Evolutionary conservation across 192 early-diverging fungal genomes (phyloP).

Genomic region (Tieghemiomyces parasiticus): DNA sequence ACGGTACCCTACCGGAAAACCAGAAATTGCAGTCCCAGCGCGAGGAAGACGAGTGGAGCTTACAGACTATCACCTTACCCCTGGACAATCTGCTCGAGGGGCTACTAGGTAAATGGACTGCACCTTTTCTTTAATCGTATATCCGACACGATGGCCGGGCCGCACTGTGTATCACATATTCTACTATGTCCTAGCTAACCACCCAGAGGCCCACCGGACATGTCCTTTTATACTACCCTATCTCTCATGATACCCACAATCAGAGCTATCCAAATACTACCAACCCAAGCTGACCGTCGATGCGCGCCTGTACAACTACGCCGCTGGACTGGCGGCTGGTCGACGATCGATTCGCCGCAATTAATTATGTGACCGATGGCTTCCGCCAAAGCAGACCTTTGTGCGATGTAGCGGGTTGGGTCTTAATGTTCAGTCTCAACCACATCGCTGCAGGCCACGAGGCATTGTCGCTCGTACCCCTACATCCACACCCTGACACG

Average conservation of each 20-base stretch:
- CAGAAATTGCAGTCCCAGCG: constrained; percentile 15
- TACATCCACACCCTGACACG: no score
- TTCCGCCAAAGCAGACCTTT: no score
- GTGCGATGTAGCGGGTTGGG: no score
- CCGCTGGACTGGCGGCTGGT: not conserved
- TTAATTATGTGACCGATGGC: no score
- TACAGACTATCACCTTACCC: constrained; percentile 24
- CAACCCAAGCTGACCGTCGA: constrained; percentile 4
- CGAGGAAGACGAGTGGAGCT: constrained; percentile 38
- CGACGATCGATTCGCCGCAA: no score
- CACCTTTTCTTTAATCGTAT: not conserved
- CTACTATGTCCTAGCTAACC: not conserved
- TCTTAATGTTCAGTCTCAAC: no score
- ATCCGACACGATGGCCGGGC: not conserved
- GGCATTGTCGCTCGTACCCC: no score
- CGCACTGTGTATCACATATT: not conserved
- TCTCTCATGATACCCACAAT: not conserved
- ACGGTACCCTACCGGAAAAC: constrained; percentile 12
- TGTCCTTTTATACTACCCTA: not conserved
- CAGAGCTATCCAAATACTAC: not conserved
- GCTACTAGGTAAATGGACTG: constrained; percentile 23
- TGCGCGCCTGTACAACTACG: constrained; percentile 9
- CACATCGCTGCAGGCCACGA: no score
- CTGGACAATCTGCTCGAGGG: constrained; percentile 16
- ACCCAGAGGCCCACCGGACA: not conserved